Base-by-base conservation (phyloP, 495 filamentous ascomycete species). In the Podospora appendiculata region DNA sequence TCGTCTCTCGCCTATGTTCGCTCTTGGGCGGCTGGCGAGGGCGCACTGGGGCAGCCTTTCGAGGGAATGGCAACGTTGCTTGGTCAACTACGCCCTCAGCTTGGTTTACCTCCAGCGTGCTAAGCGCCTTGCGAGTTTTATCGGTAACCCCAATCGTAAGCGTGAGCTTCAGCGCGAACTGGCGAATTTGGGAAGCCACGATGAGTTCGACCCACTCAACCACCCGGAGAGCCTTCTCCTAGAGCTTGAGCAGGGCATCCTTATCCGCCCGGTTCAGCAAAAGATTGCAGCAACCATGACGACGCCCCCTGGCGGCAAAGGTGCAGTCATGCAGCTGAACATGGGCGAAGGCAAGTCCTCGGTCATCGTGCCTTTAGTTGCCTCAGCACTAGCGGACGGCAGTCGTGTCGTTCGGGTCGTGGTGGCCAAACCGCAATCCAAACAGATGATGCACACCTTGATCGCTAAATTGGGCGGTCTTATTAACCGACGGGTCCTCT, bases 311-410 rank as follows among this genome's bases (percentile, higher is more conserved):
- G 64, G 57, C 0, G 64, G 54, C 1, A 34, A 52, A 0, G 88
- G 83, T 58, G 60, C 73, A 0, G 79, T 82, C 11, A 70, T 88
- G 63, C 85, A 89, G 58, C 68, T 90, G 48, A 88, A 87, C 56
- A 88, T 89, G 85, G 86, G 86, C 0, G 77, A 86, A 59, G 86
- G 86, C 0, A 90, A 90, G 57, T 83, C 83, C 0, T 83, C 82
- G 0, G 79, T 87, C 2, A 86, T 90, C 48, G 75, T 87, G 3
- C 84, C 86, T 1, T 78, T 84, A 39, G 76, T 84, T 8, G 75
- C 81, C 6, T 71, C 73, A 0, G 63, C 66, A 3, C 58, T 88
- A 13, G 83, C 82, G 0, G 63, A 88, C 56, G 68, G 70, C 0
- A 54, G 53, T 0, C 70, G 64, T 14, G 66, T 89, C 0, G 74